These are phyloP conservation scores for Annulohypoxylon bovei DNA, from an alignment of 495 filamentous ascomycete genomes.

Conservation along the genomic window DNA sequence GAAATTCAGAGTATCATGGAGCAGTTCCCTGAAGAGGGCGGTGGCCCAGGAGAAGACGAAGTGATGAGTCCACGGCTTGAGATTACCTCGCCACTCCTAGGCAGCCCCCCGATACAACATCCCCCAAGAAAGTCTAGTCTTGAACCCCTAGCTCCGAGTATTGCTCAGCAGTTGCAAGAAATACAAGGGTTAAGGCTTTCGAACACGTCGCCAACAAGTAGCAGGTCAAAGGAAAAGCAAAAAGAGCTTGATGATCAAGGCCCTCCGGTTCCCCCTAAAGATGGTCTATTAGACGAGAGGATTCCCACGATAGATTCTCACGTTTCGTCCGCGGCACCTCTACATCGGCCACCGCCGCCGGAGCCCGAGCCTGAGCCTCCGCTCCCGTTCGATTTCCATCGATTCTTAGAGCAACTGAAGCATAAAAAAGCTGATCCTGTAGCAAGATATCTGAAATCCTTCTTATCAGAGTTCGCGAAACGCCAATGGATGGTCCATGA, in stretches of 20 bases:
- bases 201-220: slow-evolving; percentile 48
- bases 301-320: slow-evolving; percentile 49
- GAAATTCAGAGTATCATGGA: slow-evolving; percentile 99
- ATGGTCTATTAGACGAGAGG: slow-evolving; percentile 54
- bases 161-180: slow-evolving; percentile 57
- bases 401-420: slow-evolving; percentile 93
- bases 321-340: slow-evolving; percentile 61
- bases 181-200: slow-evolving; percentile 58
- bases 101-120: slow-evolving; percentile 67
- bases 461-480: slow-evolving; percentile 94
- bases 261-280: slow-evolving; percentile 63
- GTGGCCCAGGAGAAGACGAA: slow-evolving; percentile 73
- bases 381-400: slow-evolving; percentile 96
- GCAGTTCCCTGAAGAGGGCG: slow-evolving; percentile 74
- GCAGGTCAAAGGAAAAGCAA: slow-evolving; percentile 51
- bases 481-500: slow-evolving; percentile 99
- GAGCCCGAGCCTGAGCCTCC: slow-evolving; percentile 89
- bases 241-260: slow-evolving; percentile 55
- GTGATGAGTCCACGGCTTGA: slow-evolving; percentile 85
- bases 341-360: slow-evolving; percentile 78
- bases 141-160: slow-evolving; percentile 68
- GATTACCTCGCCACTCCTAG: slow-evolving; percentile 74
- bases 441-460: slow-evolving; percentile 92
- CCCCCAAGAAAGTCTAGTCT: slow-evolving; percentile 87
- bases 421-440: slow-evolving; percentile 97